Base-by-base conservation (phyloP, 1,284 basidiomycete genomes). In the Tilletia setariae region DNA sequence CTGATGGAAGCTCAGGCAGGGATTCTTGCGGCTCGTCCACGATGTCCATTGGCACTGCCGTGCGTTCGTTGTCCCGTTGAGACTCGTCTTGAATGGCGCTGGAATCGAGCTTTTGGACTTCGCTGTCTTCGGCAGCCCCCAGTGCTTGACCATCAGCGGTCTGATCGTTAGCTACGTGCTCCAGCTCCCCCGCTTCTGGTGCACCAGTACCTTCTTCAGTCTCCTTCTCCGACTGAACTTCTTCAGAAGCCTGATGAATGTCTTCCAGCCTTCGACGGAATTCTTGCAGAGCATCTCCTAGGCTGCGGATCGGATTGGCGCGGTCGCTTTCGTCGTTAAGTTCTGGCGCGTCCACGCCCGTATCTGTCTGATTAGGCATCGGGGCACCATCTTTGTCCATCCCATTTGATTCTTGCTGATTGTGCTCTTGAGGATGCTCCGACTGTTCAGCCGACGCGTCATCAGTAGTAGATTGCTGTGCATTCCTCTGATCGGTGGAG, bases 121-220 rank as follows among this genome's bases (percentile, higher is more conserved):
- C 70, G 63, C 79, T 76, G 64, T 79, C 77, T 30, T 94, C 92
- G 0, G 94, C 91, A 1, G 91, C 89, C 4, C 94, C 95, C 13
- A 98, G 87, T 0, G 94, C 93, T 82, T 98, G 93, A 87, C 91
- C 90, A 65, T 91, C 89, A 62, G 90, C 86, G 68, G 89, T 89
- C 15, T 85, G 85, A 62, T 85, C 85, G 8, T 91, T 88, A 23
- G 87, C 88, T n/a, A 92, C 85, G 82, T 96, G 94, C 81, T 97
- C 92, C 23, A 96, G 85, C 64, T 87, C 86, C 44, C 75, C 74
- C 2, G 78, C 75, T 21, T 82, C 72, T 8, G 77, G 74, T 19
- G 43, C 44, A 11, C 76, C 78, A 59, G 90, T 89, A 0, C 86
- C 84, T 1, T 86, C 78, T 1, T 83, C 77, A 7, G 79, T 70